These are phyloP conservation scores for Acanthamoeba polyphaga DNA, from an alignment of 208 protist genomes.

Conservation along the genomic window DNA sequence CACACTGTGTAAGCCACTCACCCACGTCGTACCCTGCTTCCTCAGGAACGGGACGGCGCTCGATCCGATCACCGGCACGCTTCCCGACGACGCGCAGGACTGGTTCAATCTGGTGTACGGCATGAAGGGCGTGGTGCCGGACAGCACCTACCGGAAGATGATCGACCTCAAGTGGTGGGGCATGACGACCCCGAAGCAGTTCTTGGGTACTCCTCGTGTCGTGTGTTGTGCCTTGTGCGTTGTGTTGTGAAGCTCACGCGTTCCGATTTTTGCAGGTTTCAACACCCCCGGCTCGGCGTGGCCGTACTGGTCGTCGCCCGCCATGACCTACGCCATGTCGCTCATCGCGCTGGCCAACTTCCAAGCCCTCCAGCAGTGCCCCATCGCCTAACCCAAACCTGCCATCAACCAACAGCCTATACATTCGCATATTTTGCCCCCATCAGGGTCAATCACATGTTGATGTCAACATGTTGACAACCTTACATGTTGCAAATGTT, in stretches of 20 bases:
- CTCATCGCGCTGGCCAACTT: slow-evolving; percentile 25
- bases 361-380: background rate
- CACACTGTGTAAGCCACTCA: too few relatives aligned
- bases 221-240: background rate
- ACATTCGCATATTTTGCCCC: too few relatives aligned
- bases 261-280: background rate
- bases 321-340: slow-evolving; percentile 40
- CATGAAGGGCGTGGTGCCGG: background rate
- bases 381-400: too few relatives aligned
- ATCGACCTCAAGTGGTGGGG: slow-evolving; percentile 49
- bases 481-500: too few relatives aligned
- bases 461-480: too few relatives aligned
- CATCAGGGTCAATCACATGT: too few relatives aligned
- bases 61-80: background rate
- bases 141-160: background rate
- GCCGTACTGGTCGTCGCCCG: slow-evolving; percentile 18
- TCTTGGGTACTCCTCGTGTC: background rate
- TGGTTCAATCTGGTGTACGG: background rate
- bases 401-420: too few relatives aligned
- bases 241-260: too few relatives aligned
- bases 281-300: background rate
- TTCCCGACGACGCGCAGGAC: background rate
- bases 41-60: background rate
- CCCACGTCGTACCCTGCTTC: background rate
- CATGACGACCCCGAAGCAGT: background rate